phyloP scores from a whole-genome alignment of 257 asterid genomes.

The Ilex asprella region DNA sequence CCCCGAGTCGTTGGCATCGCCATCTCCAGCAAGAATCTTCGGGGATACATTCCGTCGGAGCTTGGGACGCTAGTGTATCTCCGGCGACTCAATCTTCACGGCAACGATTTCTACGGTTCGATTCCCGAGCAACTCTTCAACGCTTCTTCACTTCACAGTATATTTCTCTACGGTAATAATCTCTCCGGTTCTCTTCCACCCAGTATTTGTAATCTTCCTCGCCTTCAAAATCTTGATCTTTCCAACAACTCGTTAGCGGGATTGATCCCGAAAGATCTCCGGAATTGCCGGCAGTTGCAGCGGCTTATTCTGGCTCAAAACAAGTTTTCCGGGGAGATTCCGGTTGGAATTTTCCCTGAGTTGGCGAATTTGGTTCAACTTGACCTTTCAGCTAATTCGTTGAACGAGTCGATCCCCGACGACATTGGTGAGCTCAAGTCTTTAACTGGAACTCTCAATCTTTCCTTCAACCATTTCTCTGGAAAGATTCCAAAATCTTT shows the following conservation, averaged over 20 bases:
- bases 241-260: conserved; percentile 75
- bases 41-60: conserved; percentile 91
- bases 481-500: conserved; percentile 65
- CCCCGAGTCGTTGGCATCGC: conserved; percentile 79
- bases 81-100: conserved; percentile 85
- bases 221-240: conserved; percentile 70
- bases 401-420: conserved; percentile 67
- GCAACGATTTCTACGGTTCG: conserved; percentile 65
- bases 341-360: conserved; percentile 68
- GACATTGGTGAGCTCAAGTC: conserved; percentile 87
- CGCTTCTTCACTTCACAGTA: conserved; percentile 79
- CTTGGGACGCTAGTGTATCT: conserved; percentile 64
- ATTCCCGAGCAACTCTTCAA: conserved; percentile 81
- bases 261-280: conserved; percentile 47
- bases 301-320: conserved; percentile 59
- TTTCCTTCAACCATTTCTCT: conserved; percentile 66
- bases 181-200: conserved; percentile 75
- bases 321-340: conserved; percentile 58
- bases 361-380: conserved; percentile 72
- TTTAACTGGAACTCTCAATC: conserved; percentile 64
- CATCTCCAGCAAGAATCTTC: conserved; percentile 56
- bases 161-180: conserved; percentile 66
- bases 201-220: conserved; percentile 62
- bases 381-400: conserved; percentile 60
- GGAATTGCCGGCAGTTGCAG: conserved; percentile 78